phyloP scores from a whole-genome alignment of 1,284 basidiomycete genomes.

The Tilletia setariae region DNA sequence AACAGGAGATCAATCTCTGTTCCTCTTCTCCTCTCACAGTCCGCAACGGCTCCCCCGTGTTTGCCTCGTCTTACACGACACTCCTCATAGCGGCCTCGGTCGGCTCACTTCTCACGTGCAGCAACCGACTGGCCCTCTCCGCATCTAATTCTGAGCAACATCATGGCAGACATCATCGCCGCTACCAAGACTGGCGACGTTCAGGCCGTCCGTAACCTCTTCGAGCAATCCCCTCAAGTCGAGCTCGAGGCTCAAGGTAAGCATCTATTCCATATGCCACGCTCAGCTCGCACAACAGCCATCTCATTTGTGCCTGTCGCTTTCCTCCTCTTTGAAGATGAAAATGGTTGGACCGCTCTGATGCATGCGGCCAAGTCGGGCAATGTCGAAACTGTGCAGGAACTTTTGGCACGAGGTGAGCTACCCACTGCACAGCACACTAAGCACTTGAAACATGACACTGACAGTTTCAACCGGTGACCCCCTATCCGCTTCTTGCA shows the following conservation, averaged over 20 bases:
- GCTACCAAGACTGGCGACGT: neutral
- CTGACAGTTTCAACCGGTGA: no score
- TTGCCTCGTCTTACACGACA: no score
- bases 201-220: constrained; percentile 4
- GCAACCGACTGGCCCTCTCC: constrained; percentile 8
- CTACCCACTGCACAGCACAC: neutral
- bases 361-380: constrained; percentile 11
- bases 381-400: constrained; percentile 2
- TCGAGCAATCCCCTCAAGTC: neutral
- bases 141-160: neutral
- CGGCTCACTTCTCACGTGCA: neutral
- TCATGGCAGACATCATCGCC: constrained; percentile 6
- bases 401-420: constrained; percentile 11
- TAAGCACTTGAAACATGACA: no score
- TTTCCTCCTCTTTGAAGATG: neutral
- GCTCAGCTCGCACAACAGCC: neutral
- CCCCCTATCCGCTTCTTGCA: no score
- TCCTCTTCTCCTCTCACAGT: no score
- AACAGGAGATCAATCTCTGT: no score
- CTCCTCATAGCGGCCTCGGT: neutral
- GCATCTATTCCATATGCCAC: neutral
- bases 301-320: neutral
- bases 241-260: constrained; percentile 11
- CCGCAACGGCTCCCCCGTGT: no score
- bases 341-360: constrained; percentile 3